Conservation (phyloP, 495 filamentous ascomycete species). For the Xanthoparmelia taractica region DNA sequence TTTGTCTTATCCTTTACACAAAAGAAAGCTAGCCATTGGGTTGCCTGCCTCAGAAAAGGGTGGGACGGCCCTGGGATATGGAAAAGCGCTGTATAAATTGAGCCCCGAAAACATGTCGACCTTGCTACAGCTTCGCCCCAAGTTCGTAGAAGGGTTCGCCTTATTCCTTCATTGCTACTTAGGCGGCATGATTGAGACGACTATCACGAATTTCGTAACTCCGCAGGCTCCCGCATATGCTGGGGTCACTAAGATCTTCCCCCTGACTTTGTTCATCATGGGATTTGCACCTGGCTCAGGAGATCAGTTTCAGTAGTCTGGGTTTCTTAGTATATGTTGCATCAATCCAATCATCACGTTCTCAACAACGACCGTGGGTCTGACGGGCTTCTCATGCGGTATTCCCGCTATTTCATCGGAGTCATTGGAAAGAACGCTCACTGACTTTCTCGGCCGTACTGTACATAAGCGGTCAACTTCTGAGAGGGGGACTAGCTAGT, state of each 20-base stretch:
- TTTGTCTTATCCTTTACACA: not conserved
- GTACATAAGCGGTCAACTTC: slow-evolving; percentile 38
- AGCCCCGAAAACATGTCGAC: not conserved
- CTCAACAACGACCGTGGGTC: slow-evolving; percentile 42
- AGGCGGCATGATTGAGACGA: slow-evolving; percentile 16
- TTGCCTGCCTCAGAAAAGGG: slow-evolving; percentile 6
- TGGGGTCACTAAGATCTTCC: slow-evolving; percentile 40
- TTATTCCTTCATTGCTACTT: slow-evolving; percentile 15
- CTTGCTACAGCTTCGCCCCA: not conserved
- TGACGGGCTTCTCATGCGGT: slow-evolving; percentile 42
- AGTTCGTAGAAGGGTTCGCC: slow-evolving; percentile 17
- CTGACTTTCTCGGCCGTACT: slow-evolving; percentile 19
- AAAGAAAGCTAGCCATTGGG: slow-evolving; percentile 10
- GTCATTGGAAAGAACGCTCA: not conserved
- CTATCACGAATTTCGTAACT: slow-evolving; percentile 26
- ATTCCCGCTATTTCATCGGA: not conserved
- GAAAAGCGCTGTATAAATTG: slow-evolving; percentile 16
- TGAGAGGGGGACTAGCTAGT: slow-evolving; percentile 41
- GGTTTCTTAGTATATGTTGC: slow-evolving; percentile 24
- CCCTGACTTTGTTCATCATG: slow-evolving; percentile 45
- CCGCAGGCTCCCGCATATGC: slow-evolving; percentile 29
- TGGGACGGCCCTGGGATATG: slow-evolving; percentile 16
- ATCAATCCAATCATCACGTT: slow-evolving; percentile 47
- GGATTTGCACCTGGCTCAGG: slow-evolving; percentile 44
- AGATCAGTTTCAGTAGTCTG: slow-evolving; percentile 21